Conservation (phyloP, 1,284 basidiomycete species). For the Vanrija sp. region DNA sequence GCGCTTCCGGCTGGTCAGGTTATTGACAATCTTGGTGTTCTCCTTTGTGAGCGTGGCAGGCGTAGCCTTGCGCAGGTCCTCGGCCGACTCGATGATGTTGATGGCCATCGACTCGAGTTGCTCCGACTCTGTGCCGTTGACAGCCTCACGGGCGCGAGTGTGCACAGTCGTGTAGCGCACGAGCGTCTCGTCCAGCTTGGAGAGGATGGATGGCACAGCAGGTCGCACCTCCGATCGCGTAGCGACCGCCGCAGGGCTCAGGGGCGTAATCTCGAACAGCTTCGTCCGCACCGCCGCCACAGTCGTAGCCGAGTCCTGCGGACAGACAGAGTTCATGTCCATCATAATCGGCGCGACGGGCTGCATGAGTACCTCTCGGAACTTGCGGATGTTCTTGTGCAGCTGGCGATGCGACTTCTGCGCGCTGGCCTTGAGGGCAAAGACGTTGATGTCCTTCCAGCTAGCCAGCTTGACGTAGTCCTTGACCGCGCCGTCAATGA, state of each 20-base stretch:
- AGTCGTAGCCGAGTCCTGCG: constrained; percentile 26
- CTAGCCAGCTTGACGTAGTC: constrained; percentile 91
- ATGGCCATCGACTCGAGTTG: constrained; percentile 62
- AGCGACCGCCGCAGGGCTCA: constrained; percentile 8
- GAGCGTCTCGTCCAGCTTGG: constrained; percentile 30
- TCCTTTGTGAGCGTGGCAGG: constrained; percentile 60
- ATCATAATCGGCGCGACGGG: constrained; percentile 55
- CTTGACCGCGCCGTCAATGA: constrained; percentile 75
- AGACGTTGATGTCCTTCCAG: constrained; percentile 97
- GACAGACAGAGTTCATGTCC: constrained; percentile 30
- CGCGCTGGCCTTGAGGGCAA: constrained; percentile 88
- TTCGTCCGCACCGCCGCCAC: neutral
- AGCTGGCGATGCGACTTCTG: constrained; percentile 86
- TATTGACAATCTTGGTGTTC: constrained; percentile 70
- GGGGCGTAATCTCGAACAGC: constrained; percentile 9
- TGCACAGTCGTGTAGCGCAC: constrained; percentile 45
- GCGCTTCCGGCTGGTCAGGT: constrained; percentile 71
- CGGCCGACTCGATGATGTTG: constrained; percentile 70
- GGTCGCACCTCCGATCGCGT: constrained; percentile 9
- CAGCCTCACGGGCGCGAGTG: constrained; percentile 21
- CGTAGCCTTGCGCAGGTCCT: constrained; percentile 59
- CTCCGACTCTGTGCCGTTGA: constrained; percentile 9
- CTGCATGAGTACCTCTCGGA: constrained; percentile 80
- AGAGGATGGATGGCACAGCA: constrained; percentile 21
- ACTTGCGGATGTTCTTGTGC: constrained; percentile 87